A percentile compares a stretch with the other conserved stretches of the same genome.
phyloP scores from a whole-genome alignment of 331 rosid genomes.

The Rosa hybrid region DNA sequence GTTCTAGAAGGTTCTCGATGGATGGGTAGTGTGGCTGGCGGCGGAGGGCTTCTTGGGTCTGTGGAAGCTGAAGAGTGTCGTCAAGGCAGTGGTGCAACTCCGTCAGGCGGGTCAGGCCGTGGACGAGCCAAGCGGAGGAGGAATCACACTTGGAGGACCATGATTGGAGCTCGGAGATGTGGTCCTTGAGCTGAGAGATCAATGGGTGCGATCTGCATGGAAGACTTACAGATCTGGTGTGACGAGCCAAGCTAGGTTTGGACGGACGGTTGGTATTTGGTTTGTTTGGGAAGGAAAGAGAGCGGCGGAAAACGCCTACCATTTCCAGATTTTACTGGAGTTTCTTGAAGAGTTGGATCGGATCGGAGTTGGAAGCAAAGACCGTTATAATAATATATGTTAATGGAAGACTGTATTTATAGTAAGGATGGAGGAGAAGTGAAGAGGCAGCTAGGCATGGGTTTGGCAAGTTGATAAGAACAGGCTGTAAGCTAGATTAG shows the following conservation, averaged over 20 bases:
- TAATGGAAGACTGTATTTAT: neutral
- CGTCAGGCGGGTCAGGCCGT: slow-evolving; percentile 58
- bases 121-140: slow-evolving; percentile 45
- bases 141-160: slow-evolving; percentile 41
- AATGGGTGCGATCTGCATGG: slow-evolving; percentile 89
- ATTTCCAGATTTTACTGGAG: slow-evolving; percentile 22
- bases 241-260: slow-evolving; percentile 55
- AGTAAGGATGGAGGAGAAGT: neutral
- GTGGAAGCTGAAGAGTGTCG: slow-evolving; percentile 75
- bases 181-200: slow-evolving; percentile 65
- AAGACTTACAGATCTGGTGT: slow-evolving; percentile 82
- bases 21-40: slow-evolving; percentile 35
- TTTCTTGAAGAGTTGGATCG: neutral
- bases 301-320: slow-evolving; percentile 88
- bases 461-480: slow-evolving; percentile 1
- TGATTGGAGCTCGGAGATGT: slow-evolving; percentile 40
- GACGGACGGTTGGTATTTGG: slow-evolving; percentile 51
- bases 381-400: neutral
- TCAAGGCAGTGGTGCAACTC: slow-evolving; percentile 60
- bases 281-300: slow-evolving; percentile 78
- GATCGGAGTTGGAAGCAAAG: neutral
- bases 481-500: neutral
- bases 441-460: slow-evolving; percentile 9
- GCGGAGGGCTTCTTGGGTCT: slow-evolving; percentile 64
- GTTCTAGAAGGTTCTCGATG: slow-evolving; percentile 70